A percentile compares a stretch with the other conserved stretches of the same genome.
These are phyloP conservation scores for Cutaneotrichosporon spelunceum DNA, from an alignment of 1,284 basidiomycete species.

Conservation along the genomic window DNA sequence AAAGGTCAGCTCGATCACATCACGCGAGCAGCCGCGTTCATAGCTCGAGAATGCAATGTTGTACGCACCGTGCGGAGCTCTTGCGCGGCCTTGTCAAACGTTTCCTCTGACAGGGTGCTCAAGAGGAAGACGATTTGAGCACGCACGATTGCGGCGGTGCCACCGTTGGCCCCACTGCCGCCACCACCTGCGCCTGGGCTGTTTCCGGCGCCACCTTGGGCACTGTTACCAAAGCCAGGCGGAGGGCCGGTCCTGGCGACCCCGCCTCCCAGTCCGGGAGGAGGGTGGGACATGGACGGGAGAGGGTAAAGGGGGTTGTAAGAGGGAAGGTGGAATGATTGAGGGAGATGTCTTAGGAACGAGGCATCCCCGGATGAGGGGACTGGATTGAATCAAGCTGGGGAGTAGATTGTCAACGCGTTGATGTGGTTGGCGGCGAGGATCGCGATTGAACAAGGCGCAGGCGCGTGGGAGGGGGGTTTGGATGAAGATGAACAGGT, in stretches of 20 bases:
- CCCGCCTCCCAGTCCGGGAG: slow-evolving; percentile 50
- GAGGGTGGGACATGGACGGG: slow-evolving; percentile 40
- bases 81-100: slow-evolving; percentile 82
- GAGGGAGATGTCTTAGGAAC: slow-evolving; percentile 11
- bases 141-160: slow-evolving; percentile 53
- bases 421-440: neutral
- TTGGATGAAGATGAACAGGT: slow-evolving; percentile 5
- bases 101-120: slow-evolving; percentile 88
- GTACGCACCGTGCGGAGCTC: slow-evolving; percentile 82
- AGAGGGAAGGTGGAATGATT: slow-evolving; percentile 12
- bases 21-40: neutral
- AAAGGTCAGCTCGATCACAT: slow-evolving; percentile 20
- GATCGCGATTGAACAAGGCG: slow-evolving; percentile 4
- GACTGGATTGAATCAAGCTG: slow-evolving; percentile 3
- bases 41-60: neutral
- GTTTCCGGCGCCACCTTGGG: slow-evolving; percentile 12
- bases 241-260: slow-evolving; percentile 48
- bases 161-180: slow-evolving; percentile 17
- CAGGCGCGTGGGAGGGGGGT: neutral
- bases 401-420: slow-evolving; percentile 7
- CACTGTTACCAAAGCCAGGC: slow-evolving; percentile 41
- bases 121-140: slow-evolving; percentile 82
- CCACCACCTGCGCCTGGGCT: slow-evolving; percentile 11
- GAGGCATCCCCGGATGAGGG: slow-evolving; percentile 21
- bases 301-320: slow-evolving; percentile 11